Conservation (phyloP, 2,329 filamentous ascomycete genomes). For the Xylariaceae sp. region DNA sequence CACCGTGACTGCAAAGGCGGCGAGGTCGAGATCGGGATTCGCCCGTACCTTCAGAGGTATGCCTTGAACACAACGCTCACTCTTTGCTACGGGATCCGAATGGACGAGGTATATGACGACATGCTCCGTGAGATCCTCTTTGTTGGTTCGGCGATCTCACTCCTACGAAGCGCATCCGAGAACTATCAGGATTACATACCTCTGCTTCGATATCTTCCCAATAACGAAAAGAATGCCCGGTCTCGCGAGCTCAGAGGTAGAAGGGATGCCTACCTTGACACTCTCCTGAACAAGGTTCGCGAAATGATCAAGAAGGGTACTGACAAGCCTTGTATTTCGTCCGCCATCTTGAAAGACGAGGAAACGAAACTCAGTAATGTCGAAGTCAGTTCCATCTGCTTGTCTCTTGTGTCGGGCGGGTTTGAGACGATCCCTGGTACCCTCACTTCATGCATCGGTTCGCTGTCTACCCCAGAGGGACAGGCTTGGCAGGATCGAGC, state of each 20-base stretch:
- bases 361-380: slow-evolving; percentile 48
- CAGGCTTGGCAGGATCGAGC: slow-evolving; percentile 48
- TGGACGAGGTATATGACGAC: slow-evolving; percentile 49
- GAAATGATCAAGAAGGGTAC: slow-evolving; percentile 47
- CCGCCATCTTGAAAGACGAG: slow-evolving; percentile 49
- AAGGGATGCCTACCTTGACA: slow-evolving; percentile 45
- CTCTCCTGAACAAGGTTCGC: slow-evolving; percentile 44
- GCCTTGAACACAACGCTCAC: slow-evolving; percentile 51
- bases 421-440: slow-evolving; percentile 53
- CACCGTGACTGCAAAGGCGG: slow-evolving; percentile 37
- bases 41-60: slow-evolving; percentile 49
- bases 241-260: slow-evolving; percentile 42
- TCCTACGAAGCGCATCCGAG: slow-evolving; percentile 46
- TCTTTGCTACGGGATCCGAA: slow-evolving; percentile 50
- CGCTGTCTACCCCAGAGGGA: slow-evolving; percentile 41
- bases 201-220: slow-evolving; percentile 43
- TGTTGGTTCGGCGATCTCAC: slow-evolving; percentile 46
- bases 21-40: slow-evolving; percentile 36
- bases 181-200: slow-evolving; percentile 52
- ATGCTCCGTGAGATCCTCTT: slow-evolving; percentile 48
- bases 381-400: slow-evolving; percentile 49
- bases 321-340: slow-evolving; percentile 50
- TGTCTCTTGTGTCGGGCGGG: slow-evolving; percentile 48
- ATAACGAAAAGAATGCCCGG: slow-evolving; percentile 45
- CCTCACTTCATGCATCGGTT: slow-evolving; percentile 47